Base-by-base conservation (phyloP, 371 early-diverging fungal species). In the Rhizopus arrhizus region DNA sequence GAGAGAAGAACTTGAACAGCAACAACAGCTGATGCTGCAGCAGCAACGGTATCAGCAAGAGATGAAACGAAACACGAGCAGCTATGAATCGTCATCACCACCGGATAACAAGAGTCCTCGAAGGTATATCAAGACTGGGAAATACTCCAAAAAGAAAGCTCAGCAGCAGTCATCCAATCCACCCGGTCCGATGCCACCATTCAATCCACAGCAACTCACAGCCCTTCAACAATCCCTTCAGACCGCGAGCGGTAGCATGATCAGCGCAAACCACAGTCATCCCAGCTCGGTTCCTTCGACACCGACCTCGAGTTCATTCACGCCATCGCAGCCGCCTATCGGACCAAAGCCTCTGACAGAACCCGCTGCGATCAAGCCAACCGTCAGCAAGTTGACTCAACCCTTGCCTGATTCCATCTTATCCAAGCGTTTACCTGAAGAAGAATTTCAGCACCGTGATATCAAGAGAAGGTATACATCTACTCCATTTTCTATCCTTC, bases 121-220 rank as follows among this genome's bases (percentile, higher is more conserved):
- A 12, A 78, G 80, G 62, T 87, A 87, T 55, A 78, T 74, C 43
- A 87, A 87, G 47, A 85, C 87, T 5, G 87, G 87, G 33, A 82
- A 82, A 57, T 87, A 87, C 40, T 84, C 85, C 4, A 87, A 87
- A 51, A 86, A 86, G 64, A 65, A 74, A n/a, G 70, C 69, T 33
- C 51, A 53, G 43, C 73, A 73, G 32, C 69, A 69, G 33, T 62
- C 10, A 11, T 15, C 8, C 43, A 43, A 9, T 4, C 40, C 40
- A 40, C 22, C 22, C 22, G 22, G 22, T 22, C 22, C 22, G 22
- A 22, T 32, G 13, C 52, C 29, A 32, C 51, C n/a, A 9, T 54
- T 29, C 4, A 36, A 36, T 16, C 41, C n/a, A 54, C 54, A 54
- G 38, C 54, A 40, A 41, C 64, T 58, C 22, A 22, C 22, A 2